phyloP scores from a whole-genome alignment of 495 filamentous ascomycete species.

The Jackrogersella multiformis region DNA sequence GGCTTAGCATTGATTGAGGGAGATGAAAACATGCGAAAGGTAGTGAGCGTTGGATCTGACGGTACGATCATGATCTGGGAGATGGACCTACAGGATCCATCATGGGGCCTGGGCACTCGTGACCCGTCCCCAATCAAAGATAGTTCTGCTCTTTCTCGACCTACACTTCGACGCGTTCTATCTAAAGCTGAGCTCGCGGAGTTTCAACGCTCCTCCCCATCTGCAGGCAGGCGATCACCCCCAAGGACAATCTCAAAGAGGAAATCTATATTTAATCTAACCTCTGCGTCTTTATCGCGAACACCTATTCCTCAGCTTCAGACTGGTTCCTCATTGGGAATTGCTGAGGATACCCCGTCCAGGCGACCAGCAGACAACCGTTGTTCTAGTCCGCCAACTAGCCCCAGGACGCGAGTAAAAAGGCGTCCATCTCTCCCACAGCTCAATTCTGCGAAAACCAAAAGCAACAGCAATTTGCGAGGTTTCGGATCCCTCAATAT shows the following conservation, averaged over 20 bases:
- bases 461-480: slow-evolving; percentile 58
- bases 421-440: slow-evolving; percentile 67
- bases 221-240: slow-evolving; percentile 68
- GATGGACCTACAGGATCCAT: slow-evolving; percentile 58
- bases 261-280: slow-evolving; percentile 51
- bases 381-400: slow-evolving; percentile 56
- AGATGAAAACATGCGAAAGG: slow-evolving; percentile 58
- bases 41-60: slow-evolving; percentile 83
- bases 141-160: slow-evolving; percentile 59
- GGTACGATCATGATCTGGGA: slow-evolving; percentile 89
- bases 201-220: slow-evolving; percentile 71
- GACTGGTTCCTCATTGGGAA: slow-evolving; percentile 41
- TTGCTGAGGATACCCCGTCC: slow-evolving; percentile 52
- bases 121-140: slow-evolving; percentile 64
- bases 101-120: slow-evolving; percentile 46
- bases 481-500: slow-evolving; percentile 73
- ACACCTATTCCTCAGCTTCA: slow-evolving; percentile 48
- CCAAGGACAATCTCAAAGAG: slow-evolving; percentile 64
- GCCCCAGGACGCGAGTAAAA: slow-evolving; percentile 56
- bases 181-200: slow-evolving; percentile 81
- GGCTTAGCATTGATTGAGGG: slow-evolving; percentile 78
- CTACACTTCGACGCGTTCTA: slow-evolving; percentile 76
- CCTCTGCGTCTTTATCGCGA: slow-evolving; percentile 43
- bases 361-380: slow-evolving; percentile 51
- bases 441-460: slow-evolving; percentile 60